Base-by-base conservation (phyloP, 2,329 filamentous ascomycete genomes). In the Colletotrichum acutatum region DNA sequence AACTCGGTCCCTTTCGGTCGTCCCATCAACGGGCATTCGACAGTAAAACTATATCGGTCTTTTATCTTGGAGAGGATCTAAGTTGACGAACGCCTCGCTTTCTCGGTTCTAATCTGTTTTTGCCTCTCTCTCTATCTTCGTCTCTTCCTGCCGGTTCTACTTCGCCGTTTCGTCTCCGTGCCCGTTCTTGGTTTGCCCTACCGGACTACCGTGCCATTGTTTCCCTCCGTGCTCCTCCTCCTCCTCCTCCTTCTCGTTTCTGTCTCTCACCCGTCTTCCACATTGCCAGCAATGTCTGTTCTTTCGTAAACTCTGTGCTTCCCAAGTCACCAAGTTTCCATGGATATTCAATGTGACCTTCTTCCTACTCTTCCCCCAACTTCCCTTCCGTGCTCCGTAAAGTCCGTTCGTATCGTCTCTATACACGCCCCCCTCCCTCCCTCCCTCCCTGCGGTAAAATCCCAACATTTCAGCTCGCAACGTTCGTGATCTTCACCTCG, bases 11-110 rank as follows among this genome's bases (percentile, higher is more conserved):
- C 19, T 69, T 42, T 49, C 70, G 70, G 70, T 72, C 70, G 70
- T 72, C 70, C 70, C 37, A 64, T 72, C 70, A 68, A 72, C 70
- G 70, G 70, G 70, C 70, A 72, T 72, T 22, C 19, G 7, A 42
- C 16, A 14, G 16, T 24, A 19, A 28, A 57, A 65, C 52, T 53
- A 57, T 30, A 32, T 65, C 52, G 62, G 49, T 37, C 32, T 28
- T 14, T 37, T 46, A 4, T 46, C 8, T n/a, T n/a, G n/a, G n/a
- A n/a, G n/a, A 19, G 14, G 5, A 7, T 46, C 37, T 3, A 19
- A 42, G 37, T 49, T n/a, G 42, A 42, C 14, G 5, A 16, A 42
- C 37, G 37, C 37, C 12, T 42, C 37, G 37, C 37, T 42, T 16
- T 42, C 37, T 42, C 37, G 37, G 14, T 19, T 16, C 12, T 16